These are phyloP conservation scores for Colletotrichum horii DNA, from an alignment of 2,329 filamentous ascomycete species.

Conservation along the genomic window DNA sequence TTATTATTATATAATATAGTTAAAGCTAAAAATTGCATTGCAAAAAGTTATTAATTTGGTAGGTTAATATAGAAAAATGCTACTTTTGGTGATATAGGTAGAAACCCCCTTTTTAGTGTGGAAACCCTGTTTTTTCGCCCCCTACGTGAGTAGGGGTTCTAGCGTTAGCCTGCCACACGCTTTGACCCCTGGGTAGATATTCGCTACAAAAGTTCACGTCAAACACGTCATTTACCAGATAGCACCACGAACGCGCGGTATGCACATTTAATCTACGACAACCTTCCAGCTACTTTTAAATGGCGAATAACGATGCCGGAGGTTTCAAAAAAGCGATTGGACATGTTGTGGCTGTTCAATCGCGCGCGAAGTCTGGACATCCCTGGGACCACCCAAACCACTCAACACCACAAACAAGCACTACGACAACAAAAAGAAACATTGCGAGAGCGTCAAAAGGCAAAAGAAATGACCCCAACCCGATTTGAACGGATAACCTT, in stretches of 20 bases:
- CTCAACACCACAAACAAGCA: background rate
- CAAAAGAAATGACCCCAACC: background rate
- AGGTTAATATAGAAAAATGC: too few relatives aligned
- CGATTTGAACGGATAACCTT: background rate
- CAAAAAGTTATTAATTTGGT: too few relatives aligned
- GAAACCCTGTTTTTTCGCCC: too few relatives aligned
- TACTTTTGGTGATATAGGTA: too few relatives aligned
- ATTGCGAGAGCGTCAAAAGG: background rate
- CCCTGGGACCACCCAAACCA: background rate
- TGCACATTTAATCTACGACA: background rate
- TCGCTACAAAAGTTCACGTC: background rate
- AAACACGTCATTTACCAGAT: background rate
- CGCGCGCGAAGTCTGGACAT: background rate
- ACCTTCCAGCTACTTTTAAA: background rate
- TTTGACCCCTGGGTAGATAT: too few relatives aligned
- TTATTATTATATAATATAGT: too few relatives aligned
- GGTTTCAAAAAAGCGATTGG: background rate
- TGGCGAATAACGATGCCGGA: background rate
- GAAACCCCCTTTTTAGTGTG: too few relatives aligned
- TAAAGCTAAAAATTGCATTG: too few relatives aligned
- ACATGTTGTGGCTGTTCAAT: background rate
- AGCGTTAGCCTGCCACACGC: too few relatives aligned
- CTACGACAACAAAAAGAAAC: background rate
- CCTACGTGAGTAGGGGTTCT: too few relatives aligned
- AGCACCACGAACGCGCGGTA: background rate